Percentiles rank a stretch among this genome's conserved stretches.
phyloP scores from a whole-genome alignment of 805 yeast species.

The Saccharomycopsis microspora region DNA sequence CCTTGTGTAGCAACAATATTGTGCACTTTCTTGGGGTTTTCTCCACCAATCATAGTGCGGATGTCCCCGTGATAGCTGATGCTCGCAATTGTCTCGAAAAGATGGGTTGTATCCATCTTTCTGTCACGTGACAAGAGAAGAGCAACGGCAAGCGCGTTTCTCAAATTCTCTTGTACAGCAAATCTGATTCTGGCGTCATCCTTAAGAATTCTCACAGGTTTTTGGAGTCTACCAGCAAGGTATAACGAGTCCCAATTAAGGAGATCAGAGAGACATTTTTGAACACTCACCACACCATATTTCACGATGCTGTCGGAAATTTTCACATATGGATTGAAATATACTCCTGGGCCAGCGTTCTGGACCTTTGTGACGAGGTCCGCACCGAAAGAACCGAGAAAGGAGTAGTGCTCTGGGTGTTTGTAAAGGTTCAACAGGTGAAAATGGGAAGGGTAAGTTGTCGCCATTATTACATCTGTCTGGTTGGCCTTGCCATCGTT shows the following conservation, averaged over 20 bases:
- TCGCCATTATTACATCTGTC: conserved; percentile 78
- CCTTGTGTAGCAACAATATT: conserved; percentile 80
- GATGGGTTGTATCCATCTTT: conserved; percentile 37
- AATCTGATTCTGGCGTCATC: conserved; percentile 53
- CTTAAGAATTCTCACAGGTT: conserved; percentile 72
- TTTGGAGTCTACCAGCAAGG: conserved; percentile 86
- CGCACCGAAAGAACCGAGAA: conserved; percentile 48
- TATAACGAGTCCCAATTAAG: conserved; percentile 81
- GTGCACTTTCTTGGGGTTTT: conserved; percentile 77
- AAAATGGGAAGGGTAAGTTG: conserved; percentile 63
- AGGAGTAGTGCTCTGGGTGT: conserved; percentile 70
- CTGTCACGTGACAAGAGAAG: conserved; percentile 35
- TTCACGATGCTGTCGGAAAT: conserved; percentile 54
- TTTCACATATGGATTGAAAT: conserved; percentile 82
- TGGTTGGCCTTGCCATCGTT: conserved; percentile 44
- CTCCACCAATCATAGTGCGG: conserved; percentile 77
- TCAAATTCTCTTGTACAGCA: conserved; percentile 65
- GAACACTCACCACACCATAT: conserved; percentile 74
- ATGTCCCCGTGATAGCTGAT: conserved; percentile 87
- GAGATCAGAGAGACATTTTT: conserved; percentile 53
- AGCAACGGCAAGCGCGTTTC: conserved; percentile 66
- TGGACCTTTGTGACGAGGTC: conserved; percentile 46
- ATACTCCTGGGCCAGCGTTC: conserved; percentile 77
- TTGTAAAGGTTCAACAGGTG: conserved; percentile 61
- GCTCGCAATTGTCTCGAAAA: conserved; percentile 68